These are phyloP conservation scores for Fagopyrum homotropicum DNA, from an alignment of 148 eudicot species.

Conservation along the genomic window DNA sequence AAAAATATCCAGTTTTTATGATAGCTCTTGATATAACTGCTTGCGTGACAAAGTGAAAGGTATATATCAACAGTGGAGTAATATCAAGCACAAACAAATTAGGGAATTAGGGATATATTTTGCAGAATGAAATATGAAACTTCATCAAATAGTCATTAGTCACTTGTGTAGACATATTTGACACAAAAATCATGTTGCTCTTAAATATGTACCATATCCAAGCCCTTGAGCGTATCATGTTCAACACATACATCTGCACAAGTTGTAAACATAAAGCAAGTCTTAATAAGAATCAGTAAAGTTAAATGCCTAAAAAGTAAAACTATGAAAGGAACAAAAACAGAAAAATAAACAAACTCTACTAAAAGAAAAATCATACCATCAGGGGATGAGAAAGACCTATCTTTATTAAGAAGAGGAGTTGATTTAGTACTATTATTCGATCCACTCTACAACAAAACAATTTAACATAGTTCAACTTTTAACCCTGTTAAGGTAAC, in stretches of 20 bases:
- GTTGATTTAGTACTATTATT: slow-evolving; percentile 29
- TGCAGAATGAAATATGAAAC: not conserved
- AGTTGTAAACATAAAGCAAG: slow-evolving; percentile 23
- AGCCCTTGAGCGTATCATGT: slow-evolving; percentile 25
- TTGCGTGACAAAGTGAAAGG: slow-evolving; percentile 92
- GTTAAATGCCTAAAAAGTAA: not conserved
- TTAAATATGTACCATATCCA: slow-evolving; percentile 35
- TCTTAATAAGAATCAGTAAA: not conserved
- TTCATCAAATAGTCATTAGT: not conserved
- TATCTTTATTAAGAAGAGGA: slow-evolving; percentile 32
- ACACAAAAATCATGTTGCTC: not conserved
- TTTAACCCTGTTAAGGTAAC: not conserved
- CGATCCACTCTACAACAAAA: slow-evolving; percentile 16
- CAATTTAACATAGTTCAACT: slow-evolving; percentile 4
- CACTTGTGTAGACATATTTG: not conserved
- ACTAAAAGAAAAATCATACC: slow-evolving; percentile 18
- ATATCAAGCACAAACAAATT: not conserved
- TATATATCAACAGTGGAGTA: slow-evolving; percentile 69
- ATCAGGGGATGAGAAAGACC: slow-evolving; percentile 35
- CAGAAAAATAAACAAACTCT: not conserved
- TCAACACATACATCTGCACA: slow-evolving; percentile 20
- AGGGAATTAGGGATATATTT: not conserved
- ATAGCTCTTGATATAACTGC: slow-evolving; percentile 79
- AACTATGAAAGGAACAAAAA: not conserved
- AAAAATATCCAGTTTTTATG: slow-evolving; percentile 20